Conservation (phyloP, 2,329 filamentous ascomycete species). For the Diplodia corticola region DNA sequence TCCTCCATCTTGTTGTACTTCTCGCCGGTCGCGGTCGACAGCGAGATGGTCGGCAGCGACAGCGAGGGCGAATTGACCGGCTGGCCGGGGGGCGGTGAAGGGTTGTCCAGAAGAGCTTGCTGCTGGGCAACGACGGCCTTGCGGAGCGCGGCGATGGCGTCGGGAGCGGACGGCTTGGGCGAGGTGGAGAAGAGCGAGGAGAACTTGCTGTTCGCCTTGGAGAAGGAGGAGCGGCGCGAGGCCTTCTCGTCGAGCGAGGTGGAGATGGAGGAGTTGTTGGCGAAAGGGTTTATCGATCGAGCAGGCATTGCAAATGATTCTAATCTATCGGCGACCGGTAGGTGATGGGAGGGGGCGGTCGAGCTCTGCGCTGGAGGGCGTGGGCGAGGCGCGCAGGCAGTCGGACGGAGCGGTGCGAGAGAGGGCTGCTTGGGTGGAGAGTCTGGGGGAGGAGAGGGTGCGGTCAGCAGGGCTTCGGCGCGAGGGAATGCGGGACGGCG, state of each 20-base stretch:
- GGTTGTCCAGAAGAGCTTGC: conserved; percentile 62
- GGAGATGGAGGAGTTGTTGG: conserved; percentile 51
- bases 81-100: conserved; percentile 53
- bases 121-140: conserved; percentile 62
- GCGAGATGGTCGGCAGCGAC: conserved; percentile 84
- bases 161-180: conserved; percentile 65
- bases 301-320: conserved; percentile 54
- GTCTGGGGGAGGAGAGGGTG: neutral
- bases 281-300: conserved; percentile 61
- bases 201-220: conserved; percentile 67
- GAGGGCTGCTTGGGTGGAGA: neutral
- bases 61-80: conserved; percentile 71
- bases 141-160: conserved; percentile 62
- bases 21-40: conserved; percentile 80
- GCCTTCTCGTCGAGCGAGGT: conserved; percentile 56
- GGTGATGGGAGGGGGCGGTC: conserved; percentile 1
- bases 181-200: conserved; percentile 80
- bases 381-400: neutral
- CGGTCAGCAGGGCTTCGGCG: conserved; percentile 8
- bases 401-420: neutral
- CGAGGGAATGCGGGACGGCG: conserved; percentile 1
- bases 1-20: conserved; percentile 66
- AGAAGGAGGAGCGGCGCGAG: conserved; percentile 49
- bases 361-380: conserved; percentile 9
- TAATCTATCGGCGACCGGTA: conserved; percentile 16